Conservation (phyloP, 2,329 filamentous ascomycete genomes). For the Trichoderma atroviride region DNA sequence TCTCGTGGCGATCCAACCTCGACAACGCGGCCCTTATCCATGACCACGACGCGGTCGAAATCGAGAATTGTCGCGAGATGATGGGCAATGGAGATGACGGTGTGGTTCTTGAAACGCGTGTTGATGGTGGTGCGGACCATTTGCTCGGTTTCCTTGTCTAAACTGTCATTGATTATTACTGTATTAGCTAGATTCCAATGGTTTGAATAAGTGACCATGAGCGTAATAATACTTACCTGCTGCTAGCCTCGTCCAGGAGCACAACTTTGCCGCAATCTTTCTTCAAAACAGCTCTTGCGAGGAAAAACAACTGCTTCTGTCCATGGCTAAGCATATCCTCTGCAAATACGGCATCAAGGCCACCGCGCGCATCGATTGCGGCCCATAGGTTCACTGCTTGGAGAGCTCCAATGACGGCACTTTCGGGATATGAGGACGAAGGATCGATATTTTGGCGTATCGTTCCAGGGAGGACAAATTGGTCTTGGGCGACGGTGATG, state of each 20-base stretch:
- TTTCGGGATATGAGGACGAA: constrained; percentile 35
- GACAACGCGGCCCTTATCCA: constrained; percentile 35
- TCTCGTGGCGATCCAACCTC: constrained; percentile 35
- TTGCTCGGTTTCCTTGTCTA: constrained; percentile 41
- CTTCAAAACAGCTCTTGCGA: constrained; percentile 51
- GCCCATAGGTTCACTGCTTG: constrained; percentile 48
- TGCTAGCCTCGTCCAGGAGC: constrained; percentile 49
- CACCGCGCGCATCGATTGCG: constrained; percentile 43
- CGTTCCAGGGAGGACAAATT: constrained; percentile 50
- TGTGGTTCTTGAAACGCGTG: constrained; percentile 47
- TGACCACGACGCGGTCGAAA: constrained; percentile 37
- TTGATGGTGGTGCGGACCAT: constrained; percentile 40
- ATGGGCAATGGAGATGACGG: constrained; percentile 52
- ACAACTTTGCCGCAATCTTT: constrained; percentile 44
- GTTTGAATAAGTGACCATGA: not conserved
- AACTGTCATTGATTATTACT: constrained; percentile 28
- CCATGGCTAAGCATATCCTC: constrained; percentile 46
- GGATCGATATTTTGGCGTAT: constrained; percentile 55
- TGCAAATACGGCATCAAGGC: constrained; percentile 42
- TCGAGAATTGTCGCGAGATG: constrained; percentile 47
- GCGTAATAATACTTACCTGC: constrained; percentile 32
- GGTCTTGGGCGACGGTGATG: constrained; percentile 53
- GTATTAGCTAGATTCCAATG: constrained; percentile 13
- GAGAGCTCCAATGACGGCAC: constrained; percentile 45
- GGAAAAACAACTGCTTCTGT: constrained; percentile 54